Evolutionary conservation across 1,139 yeast species (phyloP), one percentile per base, ranked within the genome.

Genomic region (Scheffersomyces lignicola): DNA sequence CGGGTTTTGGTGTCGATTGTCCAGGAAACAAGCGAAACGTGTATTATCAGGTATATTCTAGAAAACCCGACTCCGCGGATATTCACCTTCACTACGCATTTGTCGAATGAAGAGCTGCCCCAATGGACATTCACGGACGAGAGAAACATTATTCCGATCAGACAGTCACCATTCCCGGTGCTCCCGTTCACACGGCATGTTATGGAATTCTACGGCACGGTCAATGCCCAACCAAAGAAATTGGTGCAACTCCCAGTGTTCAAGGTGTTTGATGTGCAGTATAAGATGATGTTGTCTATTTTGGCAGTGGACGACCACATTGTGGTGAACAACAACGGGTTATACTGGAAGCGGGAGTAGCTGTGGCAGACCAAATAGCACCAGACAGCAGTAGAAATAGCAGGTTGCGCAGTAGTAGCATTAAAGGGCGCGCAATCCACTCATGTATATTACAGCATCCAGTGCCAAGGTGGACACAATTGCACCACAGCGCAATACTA

Each of bases 21-120:
- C 23, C 33, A 42, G 5, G 36, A 43, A 3, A 41, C 14, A 23
- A 23, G 14, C 11, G 47, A 44, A 10, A 46, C 40, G 10, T 45
- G 62, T 23, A 54, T 52, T 23, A 56, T 80, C 26, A 62, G 54
- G 9, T 85, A 78, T 49, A 68, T 72, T 35, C 52, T 86, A 33
- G 95, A 86, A 51, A 86, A 86, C 49, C 89, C 94, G 7, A 83
- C 94, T 0, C 72, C 83, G 3, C 66, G 83, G 36, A 70, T 81
- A 2, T 78, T 86, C 43, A 77, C 78, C 3, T 86, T 84, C 52
- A 67, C 83, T 6, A 70, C 83, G 0, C 59, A 68, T 13, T 45
- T 75, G 31, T 44, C 46, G 12, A 54, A 47, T 6, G 47, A 40
- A 5, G 31, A 36, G 15, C 50, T 47, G 2, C 39, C 37, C 11